phyloP scores from a whole-genome alignment of 176 grass and related monocot species.

The Elaeis guineensis region DNA sequence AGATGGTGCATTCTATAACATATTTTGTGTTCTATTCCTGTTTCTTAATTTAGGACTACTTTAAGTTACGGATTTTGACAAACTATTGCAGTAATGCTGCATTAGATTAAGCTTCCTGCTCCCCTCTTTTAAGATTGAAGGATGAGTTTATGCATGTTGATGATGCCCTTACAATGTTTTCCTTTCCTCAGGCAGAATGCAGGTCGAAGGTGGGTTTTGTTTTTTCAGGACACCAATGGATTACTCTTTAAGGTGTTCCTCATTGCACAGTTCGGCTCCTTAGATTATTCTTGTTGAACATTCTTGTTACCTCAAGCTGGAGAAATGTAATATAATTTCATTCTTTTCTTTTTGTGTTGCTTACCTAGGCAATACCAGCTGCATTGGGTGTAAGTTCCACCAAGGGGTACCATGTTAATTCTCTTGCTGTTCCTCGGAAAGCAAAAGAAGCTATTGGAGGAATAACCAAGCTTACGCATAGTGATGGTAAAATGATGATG shows the following conservation, averaged over 20 bases:
- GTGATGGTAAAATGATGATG: slow-evolving; percentile 39
- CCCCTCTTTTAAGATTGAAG: too few species aligned
- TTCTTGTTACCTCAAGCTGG: too few species aligned
- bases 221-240: slow-evolving; percentile 98
- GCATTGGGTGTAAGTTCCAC: slow-evolving; percentile 82
- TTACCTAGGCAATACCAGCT: slow-evolving; percentile 79
- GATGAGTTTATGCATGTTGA: too few species aligned
- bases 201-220: slow-evolving; percentile 74
- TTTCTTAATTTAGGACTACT: too few species aligned
- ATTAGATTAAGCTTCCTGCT: too few species aligned
- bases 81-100: too few species aligned
- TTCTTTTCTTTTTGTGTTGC: background rate
- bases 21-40: too few species aligned
- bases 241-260: slow-evolving; percentile 85
- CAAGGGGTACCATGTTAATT: slow-evolving; percentile 94
- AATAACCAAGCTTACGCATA: slow-evolving; percentile 93
- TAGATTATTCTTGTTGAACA: background rate
- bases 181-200: slow-evolving; percentile 48
- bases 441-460: slow-evolving; percentile 98
- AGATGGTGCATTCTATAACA: too few species aligned
- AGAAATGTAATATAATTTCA: too few species aligned
- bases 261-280: background rate
- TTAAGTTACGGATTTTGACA: too few species aligned
- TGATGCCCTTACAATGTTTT: background rate
- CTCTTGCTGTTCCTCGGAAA: slow-evolving; percentile 89